A percentile compares a stretch with the other conserved stretches of the same genome.
phyloP scores from a whole-genome alignment of 192 early-diverging fungal species.

The Backusella mclennaniae region DNA sequence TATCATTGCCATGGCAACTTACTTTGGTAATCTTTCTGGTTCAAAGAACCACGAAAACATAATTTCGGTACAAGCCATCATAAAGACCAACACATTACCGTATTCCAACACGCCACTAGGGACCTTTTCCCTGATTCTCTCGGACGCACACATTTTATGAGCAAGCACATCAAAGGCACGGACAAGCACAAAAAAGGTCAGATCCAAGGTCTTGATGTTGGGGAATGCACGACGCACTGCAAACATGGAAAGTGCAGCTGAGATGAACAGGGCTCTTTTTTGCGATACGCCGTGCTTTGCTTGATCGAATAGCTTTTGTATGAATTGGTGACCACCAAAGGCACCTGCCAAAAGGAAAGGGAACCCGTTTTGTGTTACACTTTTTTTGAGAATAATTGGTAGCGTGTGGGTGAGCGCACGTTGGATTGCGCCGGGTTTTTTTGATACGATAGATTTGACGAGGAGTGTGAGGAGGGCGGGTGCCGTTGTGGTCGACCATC shows the following conservation, averaged over 20 bases:
- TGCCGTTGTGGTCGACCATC: conserved; percentile 26
- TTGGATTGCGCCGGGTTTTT: neutral
- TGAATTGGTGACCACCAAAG: conserved; percentile 26
- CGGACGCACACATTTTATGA: conserved; percentile 33
- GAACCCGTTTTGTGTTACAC: conserved; percentile 29
- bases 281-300: neutral
- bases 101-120: conserved; percentile 45
- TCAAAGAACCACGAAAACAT: conserved; percentile 65
- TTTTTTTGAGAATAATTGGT: conserved; percentile 1
- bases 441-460: conserved; percentile 6
- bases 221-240: conserved; percentile 42
- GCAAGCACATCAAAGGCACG: conserved; percentile 51
- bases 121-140: conserved; percentile 37
- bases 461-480: conserved; percentile 18
- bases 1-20: neutral
- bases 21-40: conserved; percentile 50
- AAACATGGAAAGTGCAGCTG: conserved; percentile 37
- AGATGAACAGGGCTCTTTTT: conserved; percentile 24
- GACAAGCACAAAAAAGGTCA: conserved; percentile 57
- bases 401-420: neutral
- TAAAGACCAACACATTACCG: conserved; percentile 50
- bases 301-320: conserved; percentile 10
- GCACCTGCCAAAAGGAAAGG: conserved; percentile 31
- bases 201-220: conserved; percentile 43
- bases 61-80: conserved; percentile 53